phyloP scores from a whole-genome alignment of 371 early-diverging fungal species.

The Lichtheimia hyalospora region DNA sequence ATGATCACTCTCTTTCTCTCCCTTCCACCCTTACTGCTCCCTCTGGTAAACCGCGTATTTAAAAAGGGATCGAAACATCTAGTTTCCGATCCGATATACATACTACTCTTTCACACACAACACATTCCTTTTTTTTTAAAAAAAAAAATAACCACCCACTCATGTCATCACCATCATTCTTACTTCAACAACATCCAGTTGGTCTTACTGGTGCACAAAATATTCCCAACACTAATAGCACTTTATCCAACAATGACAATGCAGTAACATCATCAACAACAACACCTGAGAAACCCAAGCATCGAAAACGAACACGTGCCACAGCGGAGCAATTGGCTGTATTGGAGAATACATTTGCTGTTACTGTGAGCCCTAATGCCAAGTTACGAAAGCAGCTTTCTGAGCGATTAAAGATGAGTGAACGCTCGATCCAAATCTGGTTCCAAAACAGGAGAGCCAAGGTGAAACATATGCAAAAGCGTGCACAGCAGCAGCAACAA shows the following conservation, averaged over 20 bases:
- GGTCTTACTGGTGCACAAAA: no score
- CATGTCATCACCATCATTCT: conserved; percentile 3
- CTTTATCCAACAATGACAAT: background rate
- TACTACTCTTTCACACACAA: no score
- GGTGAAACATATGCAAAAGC: conserved; percentile 74
- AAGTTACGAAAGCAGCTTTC: conserved; percentile 86
- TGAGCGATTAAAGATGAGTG: conserved; percentile 87
- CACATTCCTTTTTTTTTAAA: background rate
- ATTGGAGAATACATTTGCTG: conserved; percentile 74
- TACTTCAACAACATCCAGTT: background rate
- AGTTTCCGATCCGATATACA: background rate
- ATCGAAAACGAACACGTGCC: conserved; percentile 69
- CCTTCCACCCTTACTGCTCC: no score
- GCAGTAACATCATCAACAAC: conserved; percentile 3
- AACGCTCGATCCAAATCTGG: conserved; percentile 97
- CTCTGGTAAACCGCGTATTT: no score
- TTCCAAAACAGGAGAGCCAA: conserved; percentile 99
- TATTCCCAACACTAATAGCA: background rate
- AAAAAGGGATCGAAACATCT: background rate
- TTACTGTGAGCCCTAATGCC: conserved; percentile 72
- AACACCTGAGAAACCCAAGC: background rate
- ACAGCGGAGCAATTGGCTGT: conserved; percentile 76
- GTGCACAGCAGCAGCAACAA: conserved; percentile 49
- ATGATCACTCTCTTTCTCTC: background rate
- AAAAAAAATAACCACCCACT: no score